These are phyloP conservation scores for Metschnikowia corniflorae DNA, from an alignment of 805 yeast species.

Conservation along the genomic window DNA sequence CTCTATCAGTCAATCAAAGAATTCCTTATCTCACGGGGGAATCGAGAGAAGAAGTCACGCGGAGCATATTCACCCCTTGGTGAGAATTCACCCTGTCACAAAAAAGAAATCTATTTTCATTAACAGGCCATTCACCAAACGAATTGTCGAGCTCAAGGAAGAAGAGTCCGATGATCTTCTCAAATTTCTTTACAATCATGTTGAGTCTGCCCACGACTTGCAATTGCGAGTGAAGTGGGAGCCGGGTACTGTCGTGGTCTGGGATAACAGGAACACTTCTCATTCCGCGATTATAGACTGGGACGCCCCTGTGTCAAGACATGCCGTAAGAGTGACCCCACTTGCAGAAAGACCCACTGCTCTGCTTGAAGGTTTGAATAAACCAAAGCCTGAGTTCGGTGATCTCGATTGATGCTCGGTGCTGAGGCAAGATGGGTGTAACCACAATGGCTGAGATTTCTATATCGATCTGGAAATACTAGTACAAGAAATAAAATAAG, in stretches of 20 bases:
- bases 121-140: background rate
- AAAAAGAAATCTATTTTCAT: background rate
- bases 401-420: no score
- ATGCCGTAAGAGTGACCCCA: background rate
- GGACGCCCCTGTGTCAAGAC: background rate
- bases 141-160: background rate
- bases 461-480: no score
- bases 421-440: no score
- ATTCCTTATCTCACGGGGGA: background rate
- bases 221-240: background rate
- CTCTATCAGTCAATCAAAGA: background rate
- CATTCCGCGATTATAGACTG: background rate
- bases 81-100: background rate
- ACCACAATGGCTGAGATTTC: no score
- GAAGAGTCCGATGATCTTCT: background rate
- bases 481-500: background rate
- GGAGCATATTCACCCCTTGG: background rate
- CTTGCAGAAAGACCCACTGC: background rate
- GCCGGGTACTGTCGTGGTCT: background rate
- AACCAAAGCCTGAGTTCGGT: background rate
- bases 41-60: background rate
- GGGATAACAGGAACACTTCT: background rate
- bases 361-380: background rate
- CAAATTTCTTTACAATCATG: background rate
- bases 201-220: background rate